Evolutionary conservation across 495 filamentous ascomycete genomes (phyloP).

Genomic region (Penicillium crystallinum): DNA sequence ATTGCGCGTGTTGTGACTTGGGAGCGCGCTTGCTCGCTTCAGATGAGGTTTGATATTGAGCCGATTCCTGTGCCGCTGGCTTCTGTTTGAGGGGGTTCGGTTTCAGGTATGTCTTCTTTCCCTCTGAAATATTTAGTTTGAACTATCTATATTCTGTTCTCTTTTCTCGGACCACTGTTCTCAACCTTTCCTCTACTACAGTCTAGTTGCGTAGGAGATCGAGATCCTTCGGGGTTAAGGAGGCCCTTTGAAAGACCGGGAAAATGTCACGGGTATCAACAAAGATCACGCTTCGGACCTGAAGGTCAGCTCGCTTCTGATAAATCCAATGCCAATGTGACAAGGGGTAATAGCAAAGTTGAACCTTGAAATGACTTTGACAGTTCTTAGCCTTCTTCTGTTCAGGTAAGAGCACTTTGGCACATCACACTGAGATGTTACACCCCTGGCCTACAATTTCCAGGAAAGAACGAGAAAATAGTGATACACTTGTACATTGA

Average conservation of each 20-base stretch:
- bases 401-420: no score
- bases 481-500: slow-evolving; percentile 7
- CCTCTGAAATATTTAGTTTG: neutral
- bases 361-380: no score
- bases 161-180: neutral
- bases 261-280: neutral
- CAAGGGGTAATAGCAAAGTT: no score
- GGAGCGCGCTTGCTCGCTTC: neutral
- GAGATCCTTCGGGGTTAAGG: no score
- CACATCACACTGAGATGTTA: no score
- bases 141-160: neutral
- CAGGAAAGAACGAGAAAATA: neutral
- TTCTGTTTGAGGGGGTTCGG: neutral
- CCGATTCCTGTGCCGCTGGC: neutral
- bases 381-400: no score
- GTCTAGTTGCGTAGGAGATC: neutral
- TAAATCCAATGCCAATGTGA: no score
- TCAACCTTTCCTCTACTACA: neutral
- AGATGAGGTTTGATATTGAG: slow-evolving; percentile 4
- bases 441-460: neutral
- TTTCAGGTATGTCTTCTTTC: neutral
- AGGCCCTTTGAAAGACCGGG: no score
- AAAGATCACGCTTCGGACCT: no score
- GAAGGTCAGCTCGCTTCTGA: no score
- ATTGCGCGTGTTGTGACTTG: neutral